These are phyloP conservation scores for Penicillium silybi DNA, from an alignment of 495 filamentous ascomycete genomes.

Conservation along the genomic window DNA sequence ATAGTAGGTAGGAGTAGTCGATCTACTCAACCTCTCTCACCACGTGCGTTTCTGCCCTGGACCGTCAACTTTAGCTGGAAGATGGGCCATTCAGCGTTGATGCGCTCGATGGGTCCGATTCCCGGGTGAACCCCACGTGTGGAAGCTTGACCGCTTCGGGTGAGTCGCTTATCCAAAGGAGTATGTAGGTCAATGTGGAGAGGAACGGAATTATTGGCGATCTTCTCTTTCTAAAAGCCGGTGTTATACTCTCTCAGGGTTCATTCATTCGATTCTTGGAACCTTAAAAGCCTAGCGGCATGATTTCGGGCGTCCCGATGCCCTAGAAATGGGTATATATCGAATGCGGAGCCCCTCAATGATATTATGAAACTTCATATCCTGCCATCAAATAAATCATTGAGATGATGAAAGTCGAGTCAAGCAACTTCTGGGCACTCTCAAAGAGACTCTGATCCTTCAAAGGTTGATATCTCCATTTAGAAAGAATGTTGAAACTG, in stretches of 20 bases:
- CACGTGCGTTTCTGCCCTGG: constrained; percentile 6
- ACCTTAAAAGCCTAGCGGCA: too few relatives aligned
- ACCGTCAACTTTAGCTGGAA: constrained; percentile 3
- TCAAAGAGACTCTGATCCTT: neutral
- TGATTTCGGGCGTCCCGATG: too few relatives aligned
- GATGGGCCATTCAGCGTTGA: constrained; percentile 13
- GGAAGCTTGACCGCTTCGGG: constrained; percentile 24
- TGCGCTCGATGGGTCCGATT: constrained; percentile 18
- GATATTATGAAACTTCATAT: too few relatives aligned
- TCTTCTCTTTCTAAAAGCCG: neutral
- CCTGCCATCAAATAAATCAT: too few relatives aligned
- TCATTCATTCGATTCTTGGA: too few relatives aligned
- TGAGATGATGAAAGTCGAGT: too few relatives aligned
- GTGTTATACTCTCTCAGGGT: too few relatives aligned
- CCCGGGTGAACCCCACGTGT: constrained; percentile 30
- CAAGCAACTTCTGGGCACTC: too few relatives aligned
- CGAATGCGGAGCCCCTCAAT: too few relatives aligned
- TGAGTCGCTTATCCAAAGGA: neutral
- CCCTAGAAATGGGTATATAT: too few relatives aligned
- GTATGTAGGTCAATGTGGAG: neutral
- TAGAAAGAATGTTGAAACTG: neutral
- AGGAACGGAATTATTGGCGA: neutral
- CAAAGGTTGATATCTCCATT: neutral
- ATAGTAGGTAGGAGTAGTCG: neutral
- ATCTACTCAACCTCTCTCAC: neutral